phyloP scores from a whole-genome alignment of 345 rosid genomes.

The Hibiscus mutabilis region DNA sequence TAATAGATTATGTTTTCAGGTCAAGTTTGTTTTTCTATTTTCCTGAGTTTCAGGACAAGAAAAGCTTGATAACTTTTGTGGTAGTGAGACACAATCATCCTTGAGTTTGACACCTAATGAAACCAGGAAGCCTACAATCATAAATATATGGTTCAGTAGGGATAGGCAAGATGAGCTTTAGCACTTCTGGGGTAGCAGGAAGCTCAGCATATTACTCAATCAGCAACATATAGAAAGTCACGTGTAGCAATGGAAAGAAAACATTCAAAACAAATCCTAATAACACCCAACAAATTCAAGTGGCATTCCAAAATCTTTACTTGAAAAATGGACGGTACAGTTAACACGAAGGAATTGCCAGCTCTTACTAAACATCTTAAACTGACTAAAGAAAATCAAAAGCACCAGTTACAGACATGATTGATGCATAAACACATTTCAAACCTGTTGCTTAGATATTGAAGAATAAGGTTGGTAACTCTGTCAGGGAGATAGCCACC shows the following conservation, averaged over 20 bases:
- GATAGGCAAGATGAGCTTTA: not conserved
- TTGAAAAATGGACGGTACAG: not conserved
- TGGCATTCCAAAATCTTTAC: no score
- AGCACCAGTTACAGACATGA: not conserved
- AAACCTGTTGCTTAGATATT: constrained; percentile 92
- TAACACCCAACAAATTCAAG: no score
- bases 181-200: not conserved
- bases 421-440: not conserved
- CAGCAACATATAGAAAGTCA: not conserved
- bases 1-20: not conserved
- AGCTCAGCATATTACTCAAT: not conserved
- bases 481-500: constrained; percentile 97
- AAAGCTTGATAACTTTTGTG: not conserved
- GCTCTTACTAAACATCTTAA: not conserved
- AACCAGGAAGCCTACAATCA: not conserved
- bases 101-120: not conserved
- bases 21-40: not conserved
- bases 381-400: not conserved
- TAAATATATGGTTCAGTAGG: not conserved
- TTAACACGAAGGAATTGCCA: not conserved
- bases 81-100: not conserved
- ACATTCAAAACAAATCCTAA: not conserved
- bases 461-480: constrained; percentile 91
- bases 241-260: not conserved
- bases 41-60: not conserved